Percentiles rank a stretch among this genome's conserved stretches.
Evolutionary conservation across 768 basidiomycete genomes (phyloP).

Genomic region (Lepiota subincarnata): DNA sequence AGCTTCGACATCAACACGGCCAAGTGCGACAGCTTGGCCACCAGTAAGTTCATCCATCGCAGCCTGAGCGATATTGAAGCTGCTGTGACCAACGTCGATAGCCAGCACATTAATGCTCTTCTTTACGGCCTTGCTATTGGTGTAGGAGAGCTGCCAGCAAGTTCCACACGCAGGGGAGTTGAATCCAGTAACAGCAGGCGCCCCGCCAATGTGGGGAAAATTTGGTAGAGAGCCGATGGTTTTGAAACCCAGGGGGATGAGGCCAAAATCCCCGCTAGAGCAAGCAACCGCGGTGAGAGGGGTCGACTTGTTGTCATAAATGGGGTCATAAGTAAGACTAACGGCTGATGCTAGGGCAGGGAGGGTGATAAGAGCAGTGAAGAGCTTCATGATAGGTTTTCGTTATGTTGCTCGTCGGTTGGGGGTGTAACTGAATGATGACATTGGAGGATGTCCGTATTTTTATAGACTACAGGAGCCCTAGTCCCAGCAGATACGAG

Average conservation of each 20-base stretch:
- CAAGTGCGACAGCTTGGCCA: conserved; percentile 41
- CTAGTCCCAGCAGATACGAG: conserved; percentile 4
- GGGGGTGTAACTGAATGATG: not conserved
- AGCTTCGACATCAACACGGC: conserved; percentile 42
- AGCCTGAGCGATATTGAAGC: conserved; percentile 44
- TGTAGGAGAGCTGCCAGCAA: conserved; percentile 60
- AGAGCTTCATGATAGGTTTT: conserved; percentile 28
- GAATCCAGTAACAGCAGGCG: conserved; percentile 43
- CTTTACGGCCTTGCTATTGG: conserved; percentile 22
- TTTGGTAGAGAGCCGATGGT: conserved; percentile 50
- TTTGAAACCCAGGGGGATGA: conserved; percentile 41
- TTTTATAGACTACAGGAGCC: not conserved
- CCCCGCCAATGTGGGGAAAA: conserved; percentile 61
- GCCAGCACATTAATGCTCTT: conserved; percentile 46
- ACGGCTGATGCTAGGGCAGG: conserved; percentile 10
- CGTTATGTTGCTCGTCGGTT: not conserved
- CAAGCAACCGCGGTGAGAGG: conserved; percentile 42
- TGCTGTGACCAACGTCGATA: conserved; percentile 43
- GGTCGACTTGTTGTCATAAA: conserved; percentile 41
- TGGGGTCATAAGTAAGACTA: conserved; percentile 36
- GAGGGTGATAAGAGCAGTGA: conserved; percentile 21
- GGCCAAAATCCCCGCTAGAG: conserved; percentile 48
- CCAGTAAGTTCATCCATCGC: conserved; percentile 55
- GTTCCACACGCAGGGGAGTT: conserved; percentile 52
- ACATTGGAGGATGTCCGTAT: not conserved